These are phyloP conservation scores for Dendrocalamus sinicus DNA, from an alignment of 176 grass and related monocot species.

Conservation along the genomic window DNA sequence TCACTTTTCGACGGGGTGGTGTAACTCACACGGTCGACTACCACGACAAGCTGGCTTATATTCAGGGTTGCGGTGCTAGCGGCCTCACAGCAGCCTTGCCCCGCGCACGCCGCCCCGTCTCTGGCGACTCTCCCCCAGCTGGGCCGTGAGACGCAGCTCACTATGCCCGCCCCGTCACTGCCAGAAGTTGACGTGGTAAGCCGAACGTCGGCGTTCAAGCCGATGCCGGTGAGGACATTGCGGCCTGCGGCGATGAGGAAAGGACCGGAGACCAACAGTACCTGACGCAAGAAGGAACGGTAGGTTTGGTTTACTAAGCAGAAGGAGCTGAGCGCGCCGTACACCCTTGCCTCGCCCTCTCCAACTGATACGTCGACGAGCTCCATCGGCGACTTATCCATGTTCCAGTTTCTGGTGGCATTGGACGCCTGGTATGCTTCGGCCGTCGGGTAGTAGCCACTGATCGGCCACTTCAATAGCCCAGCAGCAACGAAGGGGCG, in stretches of 20 bases:
- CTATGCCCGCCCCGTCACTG: too few species aligned
- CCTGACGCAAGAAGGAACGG: neutral
- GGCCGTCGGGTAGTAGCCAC: neutral
- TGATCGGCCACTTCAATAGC: neutral
- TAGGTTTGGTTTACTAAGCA: neutral
- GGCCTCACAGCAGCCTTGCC: neutral
- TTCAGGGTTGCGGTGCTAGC: neutral
- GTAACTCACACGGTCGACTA: neutral
- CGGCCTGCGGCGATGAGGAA: neutral
- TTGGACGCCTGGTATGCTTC: neutral
- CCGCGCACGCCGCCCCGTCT: neutral
- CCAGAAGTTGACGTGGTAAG: neutral
- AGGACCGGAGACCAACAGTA: rapidly evolving
- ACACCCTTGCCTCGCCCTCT: neutral
- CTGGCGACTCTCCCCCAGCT: rapidly evolving
- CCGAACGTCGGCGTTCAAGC: neutral
- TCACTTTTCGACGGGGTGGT: too few species aligned
- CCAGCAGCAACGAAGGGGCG: neutral
- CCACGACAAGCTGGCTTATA: rapidly evolving
- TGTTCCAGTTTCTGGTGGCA: too few species aligned
- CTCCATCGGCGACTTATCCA: neutral
- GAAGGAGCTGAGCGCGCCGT: neutral
- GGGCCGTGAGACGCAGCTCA: neutral
- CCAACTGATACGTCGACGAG: neutral
- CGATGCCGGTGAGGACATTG: neutral